A percentile compares a stretch with the other conserved stretches of the same genome.
Conservation (phyloP, 2,329 filamentous ascomycete genomes). For the Mollisiaceae sp. region DNA sequence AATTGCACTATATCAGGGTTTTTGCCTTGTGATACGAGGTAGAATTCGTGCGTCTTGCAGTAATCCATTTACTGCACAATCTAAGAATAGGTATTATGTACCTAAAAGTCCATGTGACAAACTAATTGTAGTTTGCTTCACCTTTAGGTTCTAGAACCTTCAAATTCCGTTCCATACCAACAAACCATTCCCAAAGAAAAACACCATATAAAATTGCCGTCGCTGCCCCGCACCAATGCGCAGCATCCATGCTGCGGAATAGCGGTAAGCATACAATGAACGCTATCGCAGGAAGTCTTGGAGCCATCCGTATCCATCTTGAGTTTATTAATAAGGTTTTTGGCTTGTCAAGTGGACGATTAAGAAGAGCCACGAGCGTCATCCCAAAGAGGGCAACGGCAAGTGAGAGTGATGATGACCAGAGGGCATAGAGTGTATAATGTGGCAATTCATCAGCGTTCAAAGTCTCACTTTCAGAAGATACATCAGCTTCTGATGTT, state of each 20-base stretch:
- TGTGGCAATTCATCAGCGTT: slow-evolving; percentile 3
- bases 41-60: background rate
- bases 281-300: slow-evolving; percentile 19
- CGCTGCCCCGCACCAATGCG: slow-evolving; percentile 21
- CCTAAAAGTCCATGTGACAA: background rate
- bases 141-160: slow-evolving; percentile 22
- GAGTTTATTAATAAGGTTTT: slow-evolving; percentile 26
- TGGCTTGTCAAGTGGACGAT: slow-evolving; percentile 24
- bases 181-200: slow-evolving; percentile 27
- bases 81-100: background rate
- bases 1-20: no score
- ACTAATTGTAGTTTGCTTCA: background rate
- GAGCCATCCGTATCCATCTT: slow-evolving; percentile 24
- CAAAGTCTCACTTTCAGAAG: background rate
- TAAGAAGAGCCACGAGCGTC: slow-evolving; percentile 25
- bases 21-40: no score
- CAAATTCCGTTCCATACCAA: slow-evolving; percentile 27
- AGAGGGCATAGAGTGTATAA: slow-evolving; percentile 16
- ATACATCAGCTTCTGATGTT: background rate
- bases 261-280: slow-evolving; percentile 27
- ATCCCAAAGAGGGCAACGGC: slow-evolving; percentile 19
- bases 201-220: slow-evolving; percentile 20
- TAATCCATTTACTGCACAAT: background rate
- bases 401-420: slow-evolving; percentile 29
- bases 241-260: slow-evolving; percentile 4